phyloP scores from a whole-genome alignment of 208 protist genomes.

The Trypanosoma vivax region DNA sequence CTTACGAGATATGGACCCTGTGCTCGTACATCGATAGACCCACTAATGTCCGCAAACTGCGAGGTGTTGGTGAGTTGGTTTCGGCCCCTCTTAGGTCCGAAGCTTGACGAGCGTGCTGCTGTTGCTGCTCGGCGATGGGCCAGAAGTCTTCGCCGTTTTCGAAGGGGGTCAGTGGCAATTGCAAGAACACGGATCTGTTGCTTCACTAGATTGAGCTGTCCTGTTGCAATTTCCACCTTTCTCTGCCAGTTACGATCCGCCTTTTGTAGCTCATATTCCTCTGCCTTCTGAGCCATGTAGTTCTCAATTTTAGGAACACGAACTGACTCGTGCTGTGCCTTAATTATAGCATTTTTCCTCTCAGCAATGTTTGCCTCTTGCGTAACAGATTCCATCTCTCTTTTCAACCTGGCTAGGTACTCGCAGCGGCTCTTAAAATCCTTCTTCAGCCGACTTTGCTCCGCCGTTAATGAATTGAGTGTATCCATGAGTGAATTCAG shows the following conservation, averaged over 20 bases:
- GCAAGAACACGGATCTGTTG: constrained; percentile 43
- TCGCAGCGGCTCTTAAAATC: constrained; percentile 79
- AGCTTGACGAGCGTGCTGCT: neutral
- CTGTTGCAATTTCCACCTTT: constrained; percentile 90
- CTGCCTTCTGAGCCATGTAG: constrained; percentile 92
- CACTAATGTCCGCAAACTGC: constrained; percentile 1
- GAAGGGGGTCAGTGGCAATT: constrained; percentile 3
- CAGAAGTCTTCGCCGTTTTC: constrained; percentile 16
- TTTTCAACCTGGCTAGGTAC: constrained; percentile 55
- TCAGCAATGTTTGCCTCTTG: constrained; percentile 64
- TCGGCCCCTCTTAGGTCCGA: neutral
- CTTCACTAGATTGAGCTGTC: constrained; percentile 55
- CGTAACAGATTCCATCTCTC: constrained; percentile 57
- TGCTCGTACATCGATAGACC: constrained; percentile 2
- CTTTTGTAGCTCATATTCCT: constrained; percentile 86
- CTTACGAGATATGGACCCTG: constrained; percentile 9
- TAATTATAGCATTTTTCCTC: constrained; percentile 62
- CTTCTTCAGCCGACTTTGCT: constrained; percentile 79
- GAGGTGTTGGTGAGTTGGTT: neutral
- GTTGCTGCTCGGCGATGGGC: neutral
- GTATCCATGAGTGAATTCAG: constrained; percentile 87
- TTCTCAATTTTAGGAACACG: constrained; percentile 91
- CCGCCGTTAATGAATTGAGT: constrained; percentile 73
- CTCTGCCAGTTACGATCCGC: constrained; percentile 81
- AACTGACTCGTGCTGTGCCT: constrained; percentile 79